Percentiles rank a stretch among this genome's conserved stretches.
Conservation (phyloP, 768 basidiomycete genomes). For the Fomitopsis serialis region DNA sequence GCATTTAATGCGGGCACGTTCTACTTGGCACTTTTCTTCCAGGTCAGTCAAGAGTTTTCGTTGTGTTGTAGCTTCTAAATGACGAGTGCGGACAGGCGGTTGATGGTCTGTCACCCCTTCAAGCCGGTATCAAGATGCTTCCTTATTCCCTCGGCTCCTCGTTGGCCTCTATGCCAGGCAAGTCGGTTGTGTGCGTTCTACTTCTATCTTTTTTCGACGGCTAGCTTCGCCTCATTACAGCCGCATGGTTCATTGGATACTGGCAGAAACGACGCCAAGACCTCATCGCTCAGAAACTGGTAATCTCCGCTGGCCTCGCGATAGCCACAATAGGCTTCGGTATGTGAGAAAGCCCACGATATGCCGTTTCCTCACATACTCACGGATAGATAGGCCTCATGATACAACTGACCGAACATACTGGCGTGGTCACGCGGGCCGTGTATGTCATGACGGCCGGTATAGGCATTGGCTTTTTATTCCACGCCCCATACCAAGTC, state of each 20-base stretch:
- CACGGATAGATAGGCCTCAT: conserved; percentile 50
- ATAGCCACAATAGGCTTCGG: conserved; percentile 72
- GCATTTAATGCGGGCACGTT: conserved; percentile 83
- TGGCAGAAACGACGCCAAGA: conserved; percentile 52
- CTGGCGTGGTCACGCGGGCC: conserved; percentile 39
- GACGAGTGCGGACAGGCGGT: conserved; percentile 44
- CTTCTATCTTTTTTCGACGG: too few species aligned
- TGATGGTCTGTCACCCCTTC: conserved; percentile 61
- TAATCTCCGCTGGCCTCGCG: conserved; percentile 58
- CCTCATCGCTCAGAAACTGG: conserved; percentile 60
- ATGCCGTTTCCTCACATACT: background rate
- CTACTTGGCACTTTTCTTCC: conserved; percentile 79
- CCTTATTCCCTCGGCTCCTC: conserved; percentile 86
- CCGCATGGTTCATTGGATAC: conserved; percentile 75
- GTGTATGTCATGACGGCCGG: conserved; percentile 70
- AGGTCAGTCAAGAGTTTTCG: conserved; percentile 39
- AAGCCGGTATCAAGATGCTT: conserved; percentile 70
- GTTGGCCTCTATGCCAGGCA: conserved; percentile 68
- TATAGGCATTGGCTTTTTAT: conserved; percentile 75
- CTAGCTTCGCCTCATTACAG: conserved; percentile 16
- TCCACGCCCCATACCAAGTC: conserved; percentile 82
- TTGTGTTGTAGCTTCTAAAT: conserved; percentile 4
- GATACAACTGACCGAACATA: conserved; percentile 50
- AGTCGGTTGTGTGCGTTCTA: conserved; percentile 1
- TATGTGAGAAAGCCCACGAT: conserved; percentile 26